Base-by-base conservation (phyloP, 495 filamentous ascomycete genomes). In the Penicillium turbatum region DNA sequence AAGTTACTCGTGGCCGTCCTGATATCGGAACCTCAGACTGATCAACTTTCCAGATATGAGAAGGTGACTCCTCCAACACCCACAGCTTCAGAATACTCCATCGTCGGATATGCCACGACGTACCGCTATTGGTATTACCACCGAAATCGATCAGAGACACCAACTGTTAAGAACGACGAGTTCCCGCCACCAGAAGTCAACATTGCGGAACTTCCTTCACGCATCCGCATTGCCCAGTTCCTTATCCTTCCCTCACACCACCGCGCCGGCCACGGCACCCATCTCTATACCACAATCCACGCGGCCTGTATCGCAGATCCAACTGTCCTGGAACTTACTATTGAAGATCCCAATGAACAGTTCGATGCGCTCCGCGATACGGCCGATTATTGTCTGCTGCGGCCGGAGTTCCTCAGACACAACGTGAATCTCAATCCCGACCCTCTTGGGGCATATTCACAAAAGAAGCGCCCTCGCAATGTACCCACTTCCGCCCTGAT, bases 261-360 rank as follows among this genome's bases (percentile, higher is more conserved):
- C 65, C 72, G 78, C 49, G 81, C 84, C 43, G 88, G 88, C 16
- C 83, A 93, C 56, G 93, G 95, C 42, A 80, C 83, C 13, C 76
- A 83, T 37, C 82, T 98, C 48, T 98, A 97, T 76, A 82, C 81
- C 48, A 76, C 83, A 32, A 87, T 97, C 60, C 86, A 87, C 56
- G 65, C 75, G 0, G 70, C 80, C 54, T 88, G 87, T 63, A 74
- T 84, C 52, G 66, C 76, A 21, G 78, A 86, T 42, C 59, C 80
- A 0, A 79, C 81, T 17, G 83, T 88, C 26, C 72, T 80, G 42
- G 93, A 99, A 67, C 78, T 99, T 58, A 93, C 92, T 0, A 88
- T 99, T 16, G 93, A 99, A 70, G 92, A 97, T 60, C 93, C 93
- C 0, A 97, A 91, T 62, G 92, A 97, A 65, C 84, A 85, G 12